Evolutionary conservation across 2,329 filamentous ascomycete species (phyloP).

Genomic region (Colletotrichum cuscutae): DNA sequence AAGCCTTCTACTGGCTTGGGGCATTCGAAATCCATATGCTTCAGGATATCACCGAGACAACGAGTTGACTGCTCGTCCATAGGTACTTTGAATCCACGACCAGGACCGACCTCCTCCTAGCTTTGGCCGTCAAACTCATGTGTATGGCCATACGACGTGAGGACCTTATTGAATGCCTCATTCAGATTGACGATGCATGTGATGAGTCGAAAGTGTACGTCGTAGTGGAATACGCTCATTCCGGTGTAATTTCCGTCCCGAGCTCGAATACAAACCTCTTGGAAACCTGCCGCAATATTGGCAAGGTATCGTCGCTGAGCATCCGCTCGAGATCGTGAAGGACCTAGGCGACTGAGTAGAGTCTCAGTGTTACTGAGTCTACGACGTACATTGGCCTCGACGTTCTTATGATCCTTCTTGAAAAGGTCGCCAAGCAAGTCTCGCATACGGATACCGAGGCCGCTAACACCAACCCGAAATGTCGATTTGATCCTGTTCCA

Average conservation of each 20-base stretch:
- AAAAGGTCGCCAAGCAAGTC: conserved; percentile 53
- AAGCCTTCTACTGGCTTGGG: conserved; percentile 31
- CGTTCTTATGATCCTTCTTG: conserved; percentile 38
- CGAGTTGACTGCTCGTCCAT: conserved; percentile 19
- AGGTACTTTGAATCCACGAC: conserved; percentile 1
- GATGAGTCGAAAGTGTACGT: conserved; percentile 46
- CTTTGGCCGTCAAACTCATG: conserved; percentile 21
- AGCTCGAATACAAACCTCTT: conserved; percentile 41
- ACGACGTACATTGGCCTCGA: conserved; percentile 2
- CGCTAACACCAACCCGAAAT: conserved; percentile 46
- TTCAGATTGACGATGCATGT: conserved; percentile 50
- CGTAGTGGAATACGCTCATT: conserved; percentile 41
- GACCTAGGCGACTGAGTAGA: conserved; percentile 44
- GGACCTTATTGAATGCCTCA: conserved; percentile 45
- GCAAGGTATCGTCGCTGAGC: conserved; percentile 49
- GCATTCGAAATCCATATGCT: conserved; percentile 37
- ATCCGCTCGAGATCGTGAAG: conserved; percentile 38
- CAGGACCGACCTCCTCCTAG: neutral
- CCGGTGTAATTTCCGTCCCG: conserved; percentile 49
- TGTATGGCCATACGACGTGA: conserved; percentile 40
- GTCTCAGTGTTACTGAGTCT: conserved; percentile 2
- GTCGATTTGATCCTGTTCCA: conserved; percentile 48
- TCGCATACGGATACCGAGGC: conserved; percentile 48
- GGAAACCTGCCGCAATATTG: conserved; percentile 46
- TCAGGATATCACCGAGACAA: conserved; percentile 43